phyloP scores from a whole-genome alignment of 2,329 filamentous ascomycete genomes.

The Microdochium paspali region DNA sequence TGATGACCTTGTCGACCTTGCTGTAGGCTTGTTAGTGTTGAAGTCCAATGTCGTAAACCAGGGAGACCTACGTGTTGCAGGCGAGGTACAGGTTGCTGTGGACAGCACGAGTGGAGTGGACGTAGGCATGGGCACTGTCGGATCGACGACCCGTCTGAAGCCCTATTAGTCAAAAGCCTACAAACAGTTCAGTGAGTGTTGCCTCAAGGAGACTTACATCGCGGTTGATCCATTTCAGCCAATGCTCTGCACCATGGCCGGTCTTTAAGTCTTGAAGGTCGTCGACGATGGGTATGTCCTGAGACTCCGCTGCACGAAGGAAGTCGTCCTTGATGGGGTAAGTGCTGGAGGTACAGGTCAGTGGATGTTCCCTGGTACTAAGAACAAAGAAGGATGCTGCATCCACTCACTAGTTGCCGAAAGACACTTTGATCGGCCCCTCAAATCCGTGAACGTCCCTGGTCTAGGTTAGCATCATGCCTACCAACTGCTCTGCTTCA shows the following conservation, averaged over 20 bases:
- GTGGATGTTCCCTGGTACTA: too few relatives aligned
- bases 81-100: slow-evolving; percentile 63
- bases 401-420: slow-evolving; percentile 58
- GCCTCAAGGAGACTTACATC: slow-evolving; percentile 26
- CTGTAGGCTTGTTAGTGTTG: too few relatives aligned
- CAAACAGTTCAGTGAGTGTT: neutral
- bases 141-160: slow-evolving; percentile 56
- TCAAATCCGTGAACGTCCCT: slow-evolving; percentile 66
- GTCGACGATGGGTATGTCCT: slow-evolving; percentile 65
- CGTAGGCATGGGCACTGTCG: slow-evolving; percentile 68
- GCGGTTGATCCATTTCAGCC: slow-evolving; percentile 79
- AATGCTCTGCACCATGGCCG: slow-evolving; percentile 66
- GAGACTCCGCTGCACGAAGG: slow-evolving; percentile 60
- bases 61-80: slow-evolving; percentile 54
- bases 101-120: slow-evolving; percentile 65
- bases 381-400: neutral
- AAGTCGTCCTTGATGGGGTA: slow-evolving; percentile 80
- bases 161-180: neutral
- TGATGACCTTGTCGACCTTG: slow-evolving; percentile 60
- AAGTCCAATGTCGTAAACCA: too few relatives aligned
- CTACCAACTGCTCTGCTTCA: neutral
- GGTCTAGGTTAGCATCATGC: slow-evolving; percentile 10
- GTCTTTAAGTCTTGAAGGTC: slow-evolving; percentile 66
- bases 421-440: slow-evolving; percentile 74
- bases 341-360: too few relatives aligned